A percentile compares a stretch with the other conserved stretches of the same genome.
Evolutionary conservation across 2,329 filamentous ascomycete genomes (phyloP).

Genomic region (Parafenestella ontariensis): DNA sequence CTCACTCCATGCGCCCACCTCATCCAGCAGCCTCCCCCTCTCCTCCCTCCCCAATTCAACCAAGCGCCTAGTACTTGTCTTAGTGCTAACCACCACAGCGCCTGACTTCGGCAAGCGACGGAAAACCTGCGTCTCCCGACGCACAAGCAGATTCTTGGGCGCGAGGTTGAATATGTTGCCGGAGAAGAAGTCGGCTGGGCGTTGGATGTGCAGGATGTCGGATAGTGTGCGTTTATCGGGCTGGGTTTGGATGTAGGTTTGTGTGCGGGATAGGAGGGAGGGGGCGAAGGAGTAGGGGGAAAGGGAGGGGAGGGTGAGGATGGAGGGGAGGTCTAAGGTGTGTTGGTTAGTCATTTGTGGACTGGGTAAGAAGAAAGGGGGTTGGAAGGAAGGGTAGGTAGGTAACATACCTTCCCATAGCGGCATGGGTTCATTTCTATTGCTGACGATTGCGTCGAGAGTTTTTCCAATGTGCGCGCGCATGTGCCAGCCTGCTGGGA

Average conservation of each 20-base stretch:
- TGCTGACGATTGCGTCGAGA: slow-evolving; percentile 55
- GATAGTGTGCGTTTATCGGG: slow-evolving; percentile 33
- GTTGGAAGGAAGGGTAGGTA: slow-evolving; percentile 52
- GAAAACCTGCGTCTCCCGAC: slow-evolving; percentile 60
- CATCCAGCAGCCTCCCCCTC: slow-evolving; percentile 18
- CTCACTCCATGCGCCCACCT: slow-evolving; percentile 32
- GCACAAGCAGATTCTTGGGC: slow-evolving; percentile 54
- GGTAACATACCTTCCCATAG: slow-evolving; percentile 61
- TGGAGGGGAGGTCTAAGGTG: slow-evolving; percentile 18
- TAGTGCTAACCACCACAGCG: slow-evolving; percentile 59
- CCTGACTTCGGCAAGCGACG: slow-evolving; percentile 53
- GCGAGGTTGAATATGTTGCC: slow-evolving; percentile 33
- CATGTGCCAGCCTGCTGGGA: slow-evolving; percentile 61
- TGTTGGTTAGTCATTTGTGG: slow-evolving; percentile 5
- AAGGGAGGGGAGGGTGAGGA: slow-evolving; percentile 34
- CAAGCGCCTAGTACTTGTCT: slow-evolving; percentile 52
- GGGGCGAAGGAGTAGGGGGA: slow-evolving; percentile 55
- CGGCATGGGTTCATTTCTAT: slow-evolving; percentile 55
- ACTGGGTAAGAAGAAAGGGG: slow-evolving; percentile 33
- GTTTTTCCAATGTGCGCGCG: slow-evolving; percentile 58
- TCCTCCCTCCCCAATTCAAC: slow-evolving; percentile 15
- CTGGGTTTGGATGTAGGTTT: slow-evolving; percentile 60
- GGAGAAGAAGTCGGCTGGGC: slow-evolving; percentile 46
- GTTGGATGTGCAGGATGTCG: slow-evolving; percentile 52
- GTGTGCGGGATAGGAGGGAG: slow-evolving; percentile 42